These are phyloP conservation scores for Bipolaris bicolor DNA, from an alignment of 2,329 filamentous ascomycete species.

Conservation along the genomic window DNA sequence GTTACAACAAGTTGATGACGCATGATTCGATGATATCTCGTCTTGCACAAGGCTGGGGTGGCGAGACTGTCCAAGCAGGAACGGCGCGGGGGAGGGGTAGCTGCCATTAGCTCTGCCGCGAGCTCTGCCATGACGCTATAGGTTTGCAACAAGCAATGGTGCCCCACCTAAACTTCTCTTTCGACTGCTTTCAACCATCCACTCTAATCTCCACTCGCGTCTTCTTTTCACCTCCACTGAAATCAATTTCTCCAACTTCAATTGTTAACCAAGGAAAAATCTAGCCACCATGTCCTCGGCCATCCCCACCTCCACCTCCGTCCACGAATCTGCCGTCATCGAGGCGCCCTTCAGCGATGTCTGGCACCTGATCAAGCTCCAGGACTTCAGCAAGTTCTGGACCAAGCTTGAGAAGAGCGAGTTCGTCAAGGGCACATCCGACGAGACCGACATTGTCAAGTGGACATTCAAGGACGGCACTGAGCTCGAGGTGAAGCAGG, in stretches of 20 bases:
- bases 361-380: conserved; percentile 78
- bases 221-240: not conserved
- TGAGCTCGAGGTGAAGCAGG: conserved; percentile 74
- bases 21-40: not conserved
- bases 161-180: conserved; percentile 26
- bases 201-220: not conserved
- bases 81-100: conserved; percentile 36
- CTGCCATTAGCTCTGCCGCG: conserved; percentile 20
- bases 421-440: conserved; percentile 65
- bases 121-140: conserved; percentile 25
- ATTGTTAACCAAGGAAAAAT: conserved; percentile 10
- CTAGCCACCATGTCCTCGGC: conserved; percentile 31
- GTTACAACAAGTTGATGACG: not conserved
- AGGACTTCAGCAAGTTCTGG: conserved; percentile 73
- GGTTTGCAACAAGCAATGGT: conserved; percentile 16
- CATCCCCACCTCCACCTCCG: conserved; percentile 71
- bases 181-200: conserved; percentile 6
- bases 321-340: conserved; percentile 72
- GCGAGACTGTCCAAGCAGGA: conserved; percentile 19
- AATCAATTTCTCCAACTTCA: conserved; percentile 4
- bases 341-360: conserved; percentile 68
- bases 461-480: conserved; percentile 76
- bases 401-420: conserved; percentile 66
- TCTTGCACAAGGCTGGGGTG: conserved; percentile 16
- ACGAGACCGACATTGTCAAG: conserved; percentile 71